Base-by-base conservation (phyloP, 441 rosid species). In the Lagerstroemia fauriei region DNA sequence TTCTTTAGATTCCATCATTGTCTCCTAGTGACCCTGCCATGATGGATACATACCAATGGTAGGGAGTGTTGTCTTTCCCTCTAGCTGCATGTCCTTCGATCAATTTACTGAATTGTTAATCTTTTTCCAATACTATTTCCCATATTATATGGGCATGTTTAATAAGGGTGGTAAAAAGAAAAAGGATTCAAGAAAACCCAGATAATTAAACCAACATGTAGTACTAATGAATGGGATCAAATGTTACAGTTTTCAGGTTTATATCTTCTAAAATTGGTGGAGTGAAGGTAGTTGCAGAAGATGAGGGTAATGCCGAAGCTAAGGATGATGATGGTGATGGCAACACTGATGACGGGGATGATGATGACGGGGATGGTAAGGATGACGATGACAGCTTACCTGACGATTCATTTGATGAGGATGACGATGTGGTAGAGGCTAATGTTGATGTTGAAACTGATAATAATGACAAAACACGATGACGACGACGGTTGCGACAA, bases 31-130 rank as follows among this genome's bases (percentile, higher is more conserved):
- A 31, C 46, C 31, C 79, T 1, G 31, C 27, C 27, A 56, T 70
- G 53, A 27, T 78, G 48, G 56, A 77, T 70, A 61, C 27, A 25
- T 81, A 88, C 48, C 66, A 38, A n/a, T 80, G 88, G 88, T 88
- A 72, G 25, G 81, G n/a, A 81, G 41, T 75, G 27, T 66, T 81
- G 46, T 24, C 27, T 53, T 57, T 22, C 27, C 11, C 24, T 25
- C 27, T 66, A 59, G 29, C 51, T 82, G 7, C 17, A 68, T 24
- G 59, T 73, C 53, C 13, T 73, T 38, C 24, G 24, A 41, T 17
- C 9, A 9, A 2, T 56, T 72, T 17, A 56, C 56, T 81, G 29
- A 65, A 41, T 17, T 79, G 17, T 13, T 16, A 41, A 73, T 73
- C 34, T 46, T 8, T 73, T 73, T 12, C 41, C 18, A 7, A 29